Base-by-base conservation (phyloP, 2,329 filamentous ascomycete species). In the Zasmidium cellare region DNA sequence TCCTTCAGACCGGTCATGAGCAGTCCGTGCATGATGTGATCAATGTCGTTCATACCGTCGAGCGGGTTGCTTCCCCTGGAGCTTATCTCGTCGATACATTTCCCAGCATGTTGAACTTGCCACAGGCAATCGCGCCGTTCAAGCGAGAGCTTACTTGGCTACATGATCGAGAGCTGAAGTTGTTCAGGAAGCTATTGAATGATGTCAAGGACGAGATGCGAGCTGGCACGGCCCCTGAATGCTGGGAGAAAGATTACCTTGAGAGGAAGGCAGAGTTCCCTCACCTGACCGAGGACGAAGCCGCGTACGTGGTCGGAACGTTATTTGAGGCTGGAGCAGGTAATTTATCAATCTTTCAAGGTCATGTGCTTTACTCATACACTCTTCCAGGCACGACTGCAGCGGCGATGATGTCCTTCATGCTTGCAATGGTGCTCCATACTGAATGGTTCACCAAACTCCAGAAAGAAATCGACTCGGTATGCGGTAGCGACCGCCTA, bases 401-500 rank as follows among this genome's bases (percentile, higher is more conserved):
- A 6, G 66, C 68, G 5, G 67, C 70, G 6, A 65, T 72, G 64
- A 70, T 64, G 62, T 65, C 55, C 19, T 74, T 70, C 51, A 51
- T 71, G 25, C 63, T 72, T 11, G 65, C 65, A 25, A 71, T 73
- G 68, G 58, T 62, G 11, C 63, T 65, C 20, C 62, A 66, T 53
- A 64, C 66, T 1, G 52, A 65, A 12, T 63, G 61, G 57, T 65
- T 58, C 28, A 20, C 44, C 23, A 62, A 63, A 53, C 50, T 72
- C 20, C 67, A 71, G 49, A n/a, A 65, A 14, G 76, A 77, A 54
- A 64, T 78, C 2, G 75, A 78, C 55, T 31, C 50, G 1, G 68
- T 77, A 18, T 64, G 74, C 24, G 73, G 73, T 1, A 1, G 22
- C 16, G 76, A 82, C 57, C 76, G 79, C 19, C 76, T 84, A 72